Evolutionary conservation across 345 rosid genomes (phyloP), one percentile per base, ranked within the genome.

Genomic region (Limnanthes douglasii): DNA sequence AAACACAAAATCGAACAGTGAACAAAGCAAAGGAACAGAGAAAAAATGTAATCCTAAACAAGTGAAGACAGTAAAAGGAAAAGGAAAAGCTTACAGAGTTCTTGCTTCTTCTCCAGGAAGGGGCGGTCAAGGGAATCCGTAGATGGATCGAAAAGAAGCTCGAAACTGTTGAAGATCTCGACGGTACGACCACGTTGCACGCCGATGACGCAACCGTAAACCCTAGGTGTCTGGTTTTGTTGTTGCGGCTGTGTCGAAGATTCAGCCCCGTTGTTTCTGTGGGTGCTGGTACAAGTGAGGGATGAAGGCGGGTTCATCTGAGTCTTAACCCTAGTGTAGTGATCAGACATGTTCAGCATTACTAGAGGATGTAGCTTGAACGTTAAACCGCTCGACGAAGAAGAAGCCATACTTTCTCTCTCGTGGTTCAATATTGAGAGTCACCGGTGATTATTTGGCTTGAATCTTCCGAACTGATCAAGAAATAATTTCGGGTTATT

Each of bases 91-190:
- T 56, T 68, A 79, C 96, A 85, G 18, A 88, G 97, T 63, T 88
- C 97, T 51, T 88, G 97, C 67, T 88, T 88, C 86, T 88, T 88
- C 62, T 65, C 78, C 35, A 88, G 86, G 67, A 88, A 88, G 15
- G 77, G 37, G 20, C 95, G 90, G 51, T 88, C 95, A 20, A 88
- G 95, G 15, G 77, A 61, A 3, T 74, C 50, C 11, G 73, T 56
- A 1, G 45, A 3, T 10, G 93, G 75, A 59, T 83, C 97, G 14
- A 55, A 76, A 11, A 88, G 66, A 41, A 88, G 86, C 77, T 88
- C 97, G 51, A 88, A 88, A 54, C 97, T 88, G 51, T 88, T 88
- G 63, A 88, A 88, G 66, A 88, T 76, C 81, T 83, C 97, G 7
- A 88, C 93, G 15, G 86, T 79, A 5, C 95, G 93, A 8, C 95